Evolutionary conservation across 1,139 yeast genomes (phyloP).

Genomic region (Wickerhamomyces sp.): DNA sequence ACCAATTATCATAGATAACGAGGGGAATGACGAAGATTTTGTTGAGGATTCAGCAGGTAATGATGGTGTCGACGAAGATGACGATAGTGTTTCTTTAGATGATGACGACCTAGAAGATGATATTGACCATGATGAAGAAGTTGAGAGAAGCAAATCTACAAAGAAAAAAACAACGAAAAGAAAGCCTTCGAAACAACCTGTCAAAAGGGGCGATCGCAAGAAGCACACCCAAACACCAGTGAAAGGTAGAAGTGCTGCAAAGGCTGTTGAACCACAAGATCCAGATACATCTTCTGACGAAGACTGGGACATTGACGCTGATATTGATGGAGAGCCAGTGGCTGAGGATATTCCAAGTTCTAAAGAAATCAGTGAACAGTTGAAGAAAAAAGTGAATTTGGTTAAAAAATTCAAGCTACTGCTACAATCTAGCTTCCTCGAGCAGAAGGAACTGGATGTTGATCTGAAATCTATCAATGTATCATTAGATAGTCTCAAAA

Average conservation of each 20-base stretch:
- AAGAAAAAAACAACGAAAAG: constrained; percentile 9
- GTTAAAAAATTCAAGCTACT: constrained; percentile 15
- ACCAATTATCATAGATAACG: constrained; percentile 22
- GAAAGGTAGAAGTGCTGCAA: constrained; percentile 14
- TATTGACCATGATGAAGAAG: constrained; percentile 12
- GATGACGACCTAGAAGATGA: constrained; percentile 17
- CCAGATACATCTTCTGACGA: constrained; percentile 21
- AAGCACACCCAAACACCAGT: background rate
- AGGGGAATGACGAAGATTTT: constrained; percentile 22
- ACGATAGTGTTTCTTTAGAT: constrained; percentile 4
- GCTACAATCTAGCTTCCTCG: constrained; percentile 12
- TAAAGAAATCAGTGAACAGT: constrained; percentile 9
- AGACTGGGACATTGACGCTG: constrained; percentile 21
- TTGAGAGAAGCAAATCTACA: constrained; percentile 4
- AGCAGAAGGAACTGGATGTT: constrained; percentile 8
- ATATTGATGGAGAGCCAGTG: constrained; percentile 15
- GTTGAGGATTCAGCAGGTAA: constrained; percentile 21
- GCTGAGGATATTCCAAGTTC: constrained; percentile 16
- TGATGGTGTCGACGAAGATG: constrained; percentile 23
- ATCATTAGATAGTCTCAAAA: constrained; percentile 8
- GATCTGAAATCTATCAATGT: constrained; percentile 1
- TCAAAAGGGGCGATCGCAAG: constrained; percentile 1
- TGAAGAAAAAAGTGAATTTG: constrained; percentile 16
- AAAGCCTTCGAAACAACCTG: constrained; percentile 6
- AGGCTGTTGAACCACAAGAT: constrained; percentile 8